These are phyloP conservation scores for Dactylellina leptospora DNA, from an alignment of 2,329 filamentous ascomycete species.

Conservation along the genomic window DNA sequence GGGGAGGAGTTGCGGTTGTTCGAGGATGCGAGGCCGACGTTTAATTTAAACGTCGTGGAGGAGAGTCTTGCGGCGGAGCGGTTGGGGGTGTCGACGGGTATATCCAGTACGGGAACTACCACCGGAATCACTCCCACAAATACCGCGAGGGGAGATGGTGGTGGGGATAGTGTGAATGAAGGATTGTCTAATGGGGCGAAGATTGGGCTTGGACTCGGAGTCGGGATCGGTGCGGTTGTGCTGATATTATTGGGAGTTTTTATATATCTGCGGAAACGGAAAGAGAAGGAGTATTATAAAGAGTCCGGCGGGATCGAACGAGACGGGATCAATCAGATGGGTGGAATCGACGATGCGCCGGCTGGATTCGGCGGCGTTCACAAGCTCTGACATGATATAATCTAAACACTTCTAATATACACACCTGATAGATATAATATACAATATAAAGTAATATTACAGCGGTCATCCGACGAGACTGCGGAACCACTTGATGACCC, in stretches of 20 bases:
- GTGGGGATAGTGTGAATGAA: neutral
- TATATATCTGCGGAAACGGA: neutral
- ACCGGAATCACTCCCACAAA: neutral
- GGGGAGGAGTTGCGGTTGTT: conserved; percentile 1
- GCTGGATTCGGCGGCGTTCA: conserved; percentile 5
- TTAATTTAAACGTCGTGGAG: neutral
- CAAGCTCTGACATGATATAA: neutral
- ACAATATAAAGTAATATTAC: neutral
- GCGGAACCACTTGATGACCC: conserved; percentile 45
- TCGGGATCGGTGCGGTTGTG: neutral
- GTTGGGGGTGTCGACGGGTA: neutral
- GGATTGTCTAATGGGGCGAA: conserved; percentile 9
- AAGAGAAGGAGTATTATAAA: neutral
- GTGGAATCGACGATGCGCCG: conserved; percentile 6
- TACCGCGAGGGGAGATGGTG: neutral
- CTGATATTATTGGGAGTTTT: neutral
- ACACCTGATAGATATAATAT: neutral
- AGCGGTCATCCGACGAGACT: conserved; percentile 24
- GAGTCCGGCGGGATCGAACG: neutral
- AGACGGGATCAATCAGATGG: conserved; percentile 15
- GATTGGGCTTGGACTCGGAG: conserved; percentile 16
- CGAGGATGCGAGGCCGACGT: conserved; percentile 2
- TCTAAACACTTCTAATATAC: neutral
- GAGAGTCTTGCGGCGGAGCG: conserved; percentile 4
- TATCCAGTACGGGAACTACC: neutral